phyloP scores from a whole-genome alignment of 768 basidiomycete genomes.

The Macrolepiota fuliginosa region DNA sequence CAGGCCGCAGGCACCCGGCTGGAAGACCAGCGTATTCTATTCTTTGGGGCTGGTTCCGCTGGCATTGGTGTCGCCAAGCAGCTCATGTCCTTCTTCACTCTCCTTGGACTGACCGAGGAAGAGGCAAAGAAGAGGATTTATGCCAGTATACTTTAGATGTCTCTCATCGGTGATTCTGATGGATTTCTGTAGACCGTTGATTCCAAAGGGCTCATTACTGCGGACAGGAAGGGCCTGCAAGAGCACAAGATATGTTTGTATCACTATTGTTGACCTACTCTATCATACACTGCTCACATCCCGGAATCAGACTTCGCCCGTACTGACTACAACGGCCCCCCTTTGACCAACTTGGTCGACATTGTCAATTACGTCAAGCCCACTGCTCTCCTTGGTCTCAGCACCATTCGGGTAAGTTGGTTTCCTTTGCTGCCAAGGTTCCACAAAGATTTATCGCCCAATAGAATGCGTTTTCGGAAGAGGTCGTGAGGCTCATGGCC shows the following conservation, averaged over 20 bases:
- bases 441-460: background rate
- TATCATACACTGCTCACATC: constrained; percentile 34
- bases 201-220: constrained; percentile 74
- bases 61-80: constrained; percentile 90
- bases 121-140: constrained; percentile 69
- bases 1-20: constrained; percentile 53
- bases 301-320: constrained; percentile 60
- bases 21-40: constrained; percentile 76
- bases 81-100: constrained; percentile 76
- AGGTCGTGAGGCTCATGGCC: constrained; percentile 63
- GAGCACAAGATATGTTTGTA: constrained; percentile 70
- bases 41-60: constrained; percentile 89
- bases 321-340: constrained; percentile 62
- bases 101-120: constrained; percentile 61
- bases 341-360: constrained; percentile 57
- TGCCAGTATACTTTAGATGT: constrained; percentile 33
- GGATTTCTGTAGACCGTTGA: constrained; percentile 55
- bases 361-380: constrained; percentile 73
- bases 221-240: constrained; percentile 63
- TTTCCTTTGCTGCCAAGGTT: background rate
- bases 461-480: constrained; percentile 61
- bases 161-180: constrained; percentile 12
- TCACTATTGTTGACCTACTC: constrained; percentile 23
- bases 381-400: constrained; percentile 74
- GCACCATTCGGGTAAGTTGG: constrained; percentile 46